phyloP scores from a whole-genome alignment of 768 basidiomycete species.

The Panellus pusillus region DNA sequence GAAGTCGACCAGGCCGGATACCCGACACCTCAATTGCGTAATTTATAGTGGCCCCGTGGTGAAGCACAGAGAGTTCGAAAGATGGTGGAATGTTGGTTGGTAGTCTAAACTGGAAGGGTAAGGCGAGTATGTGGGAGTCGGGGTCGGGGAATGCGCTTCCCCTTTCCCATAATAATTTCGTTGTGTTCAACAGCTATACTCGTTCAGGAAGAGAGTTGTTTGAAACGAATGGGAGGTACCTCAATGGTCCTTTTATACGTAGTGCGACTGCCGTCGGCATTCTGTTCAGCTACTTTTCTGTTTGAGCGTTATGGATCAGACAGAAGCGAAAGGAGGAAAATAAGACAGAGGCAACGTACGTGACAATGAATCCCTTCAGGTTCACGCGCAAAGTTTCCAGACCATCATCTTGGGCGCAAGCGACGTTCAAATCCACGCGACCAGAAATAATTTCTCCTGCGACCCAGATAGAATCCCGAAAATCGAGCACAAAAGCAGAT shows the following conservation, averaged over 20 bases:
- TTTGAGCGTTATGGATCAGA: too few relatives aligned
- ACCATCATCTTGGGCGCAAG: constrained; percentile 15
- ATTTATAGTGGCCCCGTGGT: constrained; percentile 8
- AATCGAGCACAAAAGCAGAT: constrained; percentile 9
- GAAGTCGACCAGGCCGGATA: constrained; percentile 12
- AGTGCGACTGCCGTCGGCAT: constrained; percentile 12
- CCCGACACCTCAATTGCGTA: constrained; percentile 16
- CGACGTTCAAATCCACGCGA: constrained; percentile 11
- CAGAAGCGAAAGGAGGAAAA: not conserved
- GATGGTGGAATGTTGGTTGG: constrained; percentile 15
- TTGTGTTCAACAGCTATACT: constrained; percentile 6
- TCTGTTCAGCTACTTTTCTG: constrained; percentile 10
- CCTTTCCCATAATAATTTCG: constrained; percentile 9
- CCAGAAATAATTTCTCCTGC: constrained; percentile 15
- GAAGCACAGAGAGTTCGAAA: constrained; percentile 3
- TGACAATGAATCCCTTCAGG: constrained; percentile 9
- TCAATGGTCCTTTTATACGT: constrained; percentile 9
- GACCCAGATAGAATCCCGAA: constrained; percentile 9
- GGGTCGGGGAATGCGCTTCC: constrained; percentile 10
- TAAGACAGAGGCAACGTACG: constrained; percentile 1
- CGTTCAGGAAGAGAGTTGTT: too few relatives aligned
- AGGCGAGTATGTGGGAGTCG: constrained; percentile 1
- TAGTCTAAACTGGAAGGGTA: constrained; percentile 11
- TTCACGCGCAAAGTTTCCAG: constrained; percentile 9
- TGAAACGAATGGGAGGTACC: not conserved